Evolutionary conservation across 257 asterid species (phyloP).

Genomic region (Solanum corneliomulleri): DNA sequence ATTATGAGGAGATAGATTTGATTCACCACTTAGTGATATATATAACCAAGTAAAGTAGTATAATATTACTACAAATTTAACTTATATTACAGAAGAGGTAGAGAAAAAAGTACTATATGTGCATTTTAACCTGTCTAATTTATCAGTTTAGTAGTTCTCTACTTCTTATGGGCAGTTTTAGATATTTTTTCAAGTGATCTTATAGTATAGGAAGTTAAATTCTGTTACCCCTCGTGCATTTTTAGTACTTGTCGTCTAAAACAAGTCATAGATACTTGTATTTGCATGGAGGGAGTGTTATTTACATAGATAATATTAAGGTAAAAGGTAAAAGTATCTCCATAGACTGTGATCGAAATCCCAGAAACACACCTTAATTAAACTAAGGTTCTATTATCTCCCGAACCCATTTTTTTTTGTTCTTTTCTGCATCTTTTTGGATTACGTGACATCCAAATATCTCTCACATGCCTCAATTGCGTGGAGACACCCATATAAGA

Average conservation of each 20-base stretch:
- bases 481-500: no score
- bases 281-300: neutral
- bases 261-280: neutral
- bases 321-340: no score
- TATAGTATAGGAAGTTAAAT: neutral
- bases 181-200: neutral
- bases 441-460: no score
- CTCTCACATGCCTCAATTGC: no score
- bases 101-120: neutral
- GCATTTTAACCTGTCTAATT: neutral
- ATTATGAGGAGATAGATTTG: neutral
- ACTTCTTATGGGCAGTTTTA: neutral
- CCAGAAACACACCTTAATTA: no score
- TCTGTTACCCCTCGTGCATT: no score
- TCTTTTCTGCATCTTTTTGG: no score
- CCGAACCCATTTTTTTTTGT: no score
- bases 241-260: neutral
- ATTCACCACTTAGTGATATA: neutral
- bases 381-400: no score
- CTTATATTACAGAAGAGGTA: neutral
- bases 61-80: neutral
- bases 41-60: neutral
- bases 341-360: no score
- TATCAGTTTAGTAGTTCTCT: neutral
- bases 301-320: neutral